phyloP scores from a whole-genome alignment of 2,329 filamentous ascomycete species.

The Aspergillus fumigatus region DNA sequence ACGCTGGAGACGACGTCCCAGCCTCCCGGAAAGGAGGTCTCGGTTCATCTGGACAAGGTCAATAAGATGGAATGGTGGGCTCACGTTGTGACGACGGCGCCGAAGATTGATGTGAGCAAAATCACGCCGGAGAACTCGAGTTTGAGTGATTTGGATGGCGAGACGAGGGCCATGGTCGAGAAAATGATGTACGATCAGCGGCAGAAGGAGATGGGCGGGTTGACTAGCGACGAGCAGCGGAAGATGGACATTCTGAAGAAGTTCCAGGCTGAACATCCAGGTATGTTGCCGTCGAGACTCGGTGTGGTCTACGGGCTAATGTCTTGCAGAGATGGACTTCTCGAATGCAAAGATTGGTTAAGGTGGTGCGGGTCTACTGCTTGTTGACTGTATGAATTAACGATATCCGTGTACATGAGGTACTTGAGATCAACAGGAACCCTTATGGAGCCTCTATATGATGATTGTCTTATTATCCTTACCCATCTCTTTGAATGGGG shows the following conservation, averaged over 20 bases:
- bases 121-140: conserved; percentile 92
- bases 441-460: not conserved
- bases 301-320: conserved; percentile 8
- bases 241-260: conserved; percentile 90
- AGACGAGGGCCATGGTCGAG: conserved; percentile 96
- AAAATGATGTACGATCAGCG: conserved; percentile 99
- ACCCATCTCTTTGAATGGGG: not conserved
- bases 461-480: not conserved
- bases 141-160: conserved; percentile 85
- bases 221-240: conserved; percentile 90
- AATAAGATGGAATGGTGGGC: conserved; percentile 99
- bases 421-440: not conserved
- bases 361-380: conserved; percentile 5
- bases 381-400: conserved; percentile 19
- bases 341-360: conserved; percentile 59
- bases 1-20: conserved; percentile 67
- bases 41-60: conserved; percentile 86
- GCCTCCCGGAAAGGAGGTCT: conserved; percentile 63
- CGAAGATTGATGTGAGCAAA: conserved; percentile 91
- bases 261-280: conserved; percentile 75
- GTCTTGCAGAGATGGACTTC: conserved; percentile 59
- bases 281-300: conserved; percentile 18
- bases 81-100: conserved; percentile 80
- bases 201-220: conserved; percentile 88
- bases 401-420: not conserved